These are phyloP conservation scores for Yamadazyma mexicana DNA, from an alignment of 1,139 yeast species.

Conservation along the genomic window DNA sequence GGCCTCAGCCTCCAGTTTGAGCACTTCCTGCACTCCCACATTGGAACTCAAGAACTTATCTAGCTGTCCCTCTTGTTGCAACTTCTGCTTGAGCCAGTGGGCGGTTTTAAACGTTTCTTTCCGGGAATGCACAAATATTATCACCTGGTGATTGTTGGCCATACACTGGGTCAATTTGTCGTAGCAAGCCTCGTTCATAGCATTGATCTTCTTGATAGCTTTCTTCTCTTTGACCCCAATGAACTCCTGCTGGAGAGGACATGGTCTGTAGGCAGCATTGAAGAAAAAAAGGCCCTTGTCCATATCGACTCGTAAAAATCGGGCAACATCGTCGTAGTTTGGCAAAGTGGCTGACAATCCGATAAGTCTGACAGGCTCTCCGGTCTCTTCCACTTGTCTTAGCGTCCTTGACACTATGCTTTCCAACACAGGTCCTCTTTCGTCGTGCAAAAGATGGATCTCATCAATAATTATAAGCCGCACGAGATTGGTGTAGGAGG, in stretches of 20 bases:
- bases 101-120: slow-evolving; percentile 91
- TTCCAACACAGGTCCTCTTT: slow-evolving; percentile 93
- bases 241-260: slow-evolving; percentile 87
- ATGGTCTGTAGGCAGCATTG: slow-evolving; percentile 83
- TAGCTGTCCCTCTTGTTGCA: slow-evolving; percentile 55
- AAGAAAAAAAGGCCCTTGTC: slow-evolving; percentile 68
- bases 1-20: slow-evolving; percentile 61
- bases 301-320: slow-evolving; percentile 68
- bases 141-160: slow-evolving; percentile 62
- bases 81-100: slow-evolving; percentile 62
- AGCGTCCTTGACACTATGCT: slow-evolving; percentile 78
- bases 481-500: slow-evolving; percentile 62
- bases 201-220: slow-evolving; percentile 73
- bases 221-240: slow-evolving; percentile 86
- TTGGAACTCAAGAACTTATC: slow-evolving; percentile 50
- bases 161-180: slow-evolving; percentile 76
- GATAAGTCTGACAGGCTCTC: slow-evolving; percentile 61
- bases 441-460: slow-evolving; percentile 89
- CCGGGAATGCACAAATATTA: slow-evolving; percentile 90
- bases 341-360: slow-evolving; percentile 96
- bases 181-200: slow-evolving; percentile 90
- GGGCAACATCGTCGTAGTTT: slow-evolving; percentile 84
- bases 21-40: slow-evolving; percentile 62
- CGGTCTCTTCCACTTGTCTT: slow-evolving; percentile 43
- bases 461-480: slow-evolving; percentile 86